Conservation (phyloP, 2,329 filamentous ascomycete genomes). For the Colletotrichum sp. region DNA sequence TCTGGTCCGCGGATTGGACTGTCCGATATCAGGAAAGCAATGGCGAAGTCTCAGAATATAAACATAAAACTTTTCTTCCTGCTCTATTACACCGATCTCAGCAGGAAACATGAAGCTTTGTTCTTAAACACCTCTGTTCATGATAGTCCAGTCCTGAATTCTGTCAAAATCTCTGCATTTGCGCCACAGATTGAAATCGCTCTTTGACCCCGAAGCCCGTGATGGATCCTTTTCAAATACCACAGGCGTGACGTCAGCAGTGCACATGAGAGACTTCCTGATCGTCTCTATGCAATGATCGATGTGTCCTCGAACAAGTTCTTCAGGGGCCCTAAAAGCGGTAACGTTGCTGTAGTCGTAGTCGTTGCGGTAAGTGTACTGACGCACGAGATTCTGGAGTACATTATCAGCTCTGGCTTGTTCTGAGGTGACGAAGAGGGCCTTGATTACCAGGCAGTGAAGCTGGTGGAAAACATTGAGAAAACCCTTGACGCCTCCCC, state of each 20-base stretch:
- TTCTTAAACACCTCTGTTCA: not conserved
- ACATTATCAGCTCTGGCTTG: not conserved
- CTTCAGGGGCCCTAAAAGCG: not conserved
- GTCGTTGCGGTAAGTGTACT: constrained; percentile 1
- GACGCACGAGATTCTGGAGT: constrained; percentile 12
- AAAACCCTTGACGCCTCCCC: constrained; percentile 6
- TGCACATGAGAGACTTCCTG: constrained; percentile 23
- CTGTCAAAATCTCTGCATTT: not conserved
- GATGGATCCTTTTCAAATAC: not conserved
- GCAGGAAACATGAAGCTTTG: not conserved
- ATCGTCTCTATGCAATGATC: constrained; percentile 36
- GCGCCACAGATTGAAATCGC: not conserved
- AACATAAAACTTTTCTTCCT: not conserved
- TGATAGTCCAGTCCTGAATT: not conserved
- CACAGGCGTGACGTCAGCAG: constrained; percentile 10
- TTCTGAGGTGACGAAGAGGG: not conserved
- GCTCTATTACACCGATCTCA: not conserved
- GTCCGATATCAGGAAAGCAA: not conserved
- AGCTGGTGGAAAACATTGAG: constrained; percentile 21
- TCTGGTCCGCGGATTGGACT: not conserved
- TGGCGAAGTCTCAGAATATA: not conserved
- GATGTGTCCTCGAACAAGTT: constrained; percentile 20
- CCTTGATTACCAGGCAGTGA: constrained; percentile 14
- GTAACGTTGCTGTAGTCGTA: constrained; percentile 1
- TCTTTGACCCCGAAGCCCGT: not conserved